These are phyloP conservation scores for Brasilioporus rufonigricans DNA, from an alignment of 768 basidiomycete genomes.

Conservation along the genomic window DNA sequence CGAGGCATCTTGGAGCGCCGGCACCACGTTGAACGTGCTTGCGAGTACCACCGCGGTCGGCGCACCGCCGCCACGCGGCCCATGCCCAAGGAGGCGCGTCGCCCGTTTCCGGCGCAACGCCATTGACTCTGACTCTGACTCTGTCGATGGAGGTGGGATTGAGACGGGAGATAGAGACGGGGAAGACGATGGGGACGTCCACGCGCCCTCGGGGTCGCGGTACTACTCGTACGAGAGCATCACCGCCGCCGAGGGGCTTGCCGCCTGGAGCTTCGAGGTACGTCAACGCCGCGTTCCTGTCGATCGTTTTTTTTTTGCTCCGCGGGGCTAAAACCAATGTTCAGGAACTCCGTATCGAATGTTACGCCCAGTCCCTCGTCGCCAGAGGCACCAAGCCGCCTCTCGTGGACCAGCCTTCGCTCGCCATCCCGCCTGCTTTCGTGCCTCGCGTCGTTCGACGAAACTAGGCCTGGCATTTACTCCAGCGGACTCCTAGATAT, in stretches of 20 bases:
- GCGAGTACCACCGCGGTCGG: too few species aligned
- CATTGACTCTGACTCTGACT: neutral
- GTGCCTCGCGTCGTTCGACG: constrained; percentile 13
- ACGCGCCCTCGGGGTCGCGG: neutral
- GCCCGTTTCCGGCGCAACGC: neutral
- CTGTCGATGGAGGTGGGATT: neutral
- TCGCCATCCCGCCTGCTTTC: constrained; percentile 31
- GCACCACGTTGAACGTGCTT: too few species aligned
- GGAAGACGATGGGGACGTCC: neutral
- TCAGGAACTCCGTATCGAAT: constrained; percentile 29
- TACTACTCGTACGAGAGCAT: constrained; percentile 27
- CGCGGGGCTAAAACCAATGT: neutral
- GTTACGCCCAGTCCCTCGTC: constrained; percentile 29
- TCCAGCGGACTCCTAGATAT: neutral
- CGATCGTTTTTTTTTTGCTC: neutral
- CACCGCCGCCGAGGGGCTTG: constrained; percentile 23
- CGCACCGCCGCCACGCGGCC: too few species aligned
- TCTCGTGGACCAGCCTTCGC: constrained; percentile 13
- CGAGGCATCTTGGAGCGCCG: too few species aligned
- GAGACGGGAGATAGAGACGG: neutral
- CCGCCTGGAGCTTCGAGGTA: constrained; percentile 31
- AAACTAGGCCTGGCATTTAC: neutral
- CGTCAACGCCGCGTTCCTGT: neutral
- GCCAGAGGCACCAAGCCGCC: constrained; percentile 23
- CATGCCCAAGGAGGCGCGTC: neutral